These are phyloP conservation scores for Adiantum capillusveneris DNA, from an alignment of 75 land plant genomes.

Conservation along the genomic window DNA sequence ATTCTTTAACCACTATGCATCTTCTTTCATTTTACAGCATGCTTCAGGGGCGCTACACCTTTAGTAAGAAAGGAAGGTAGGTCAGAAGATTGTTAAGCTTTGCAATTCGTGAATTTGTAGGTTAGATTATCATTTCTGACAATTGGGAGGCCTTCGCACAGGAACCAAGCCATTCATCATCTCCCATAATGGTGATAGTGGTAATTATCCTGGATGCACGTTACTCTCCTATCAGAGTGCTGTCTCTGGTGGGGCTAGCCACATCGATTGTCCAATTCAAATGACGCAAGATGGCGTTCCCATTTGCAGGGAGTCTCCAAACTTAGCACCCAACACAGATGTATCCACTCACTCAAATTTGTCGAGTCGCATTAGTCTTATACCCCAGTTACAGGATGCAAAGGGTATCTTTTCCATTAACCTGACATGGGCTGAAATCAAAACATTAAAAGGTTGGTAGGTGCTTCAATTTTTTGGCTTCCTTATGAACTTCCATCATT, in stretches of 20 bases:
- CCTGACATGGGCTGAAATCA: conserved; percentile 79
- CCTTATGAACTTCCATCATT: background rate
- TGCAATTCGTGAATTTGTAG: too few species aligned
- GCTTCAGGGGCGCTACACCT: background rate
- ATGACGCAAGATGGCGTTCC: conserved; percentile 76
- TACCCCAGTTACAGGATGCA: conserved; percentile 38
- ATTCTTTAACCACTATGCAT: background rate
- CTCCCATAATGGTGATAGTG: conserved; percentile 84
- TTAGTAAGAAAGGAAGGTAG: background rate
- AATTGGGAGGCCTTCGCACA: background rate
- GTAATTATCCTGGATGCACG: conserved; percentile 62
- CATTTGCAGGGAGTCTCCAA: conserved; percentile 48
- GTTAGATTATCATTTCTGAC: too few species aligned
- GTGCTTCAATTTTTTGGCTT: background rate
- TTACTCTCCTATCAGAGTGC: conserved; percentile 63
- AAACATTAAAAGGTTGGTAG: conserved; percentile 52
- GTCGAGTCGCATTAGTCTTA: conserved; percentile 10
- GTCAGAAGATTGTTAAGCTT: too few species aligned
- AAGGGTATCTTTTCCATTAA: conserved; percentile 71
- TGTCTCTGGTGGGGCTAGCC: conserved; percentile 62
- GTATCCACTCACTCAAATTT: conserved; percentile 19
- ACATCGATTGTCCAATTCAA: conserved; percentile 90
- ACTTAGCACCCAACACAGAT: conserved; percentile 41
- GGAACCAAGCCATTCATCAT: conserved; percentile 41
- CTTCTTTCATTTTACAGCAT: background rate